These are phyloP conservation scores for Ploettnerulaceae sp. DNA, from an alignment of 2,329 filamentous ascomycete species.

Conservation along the genomic window DNA sequence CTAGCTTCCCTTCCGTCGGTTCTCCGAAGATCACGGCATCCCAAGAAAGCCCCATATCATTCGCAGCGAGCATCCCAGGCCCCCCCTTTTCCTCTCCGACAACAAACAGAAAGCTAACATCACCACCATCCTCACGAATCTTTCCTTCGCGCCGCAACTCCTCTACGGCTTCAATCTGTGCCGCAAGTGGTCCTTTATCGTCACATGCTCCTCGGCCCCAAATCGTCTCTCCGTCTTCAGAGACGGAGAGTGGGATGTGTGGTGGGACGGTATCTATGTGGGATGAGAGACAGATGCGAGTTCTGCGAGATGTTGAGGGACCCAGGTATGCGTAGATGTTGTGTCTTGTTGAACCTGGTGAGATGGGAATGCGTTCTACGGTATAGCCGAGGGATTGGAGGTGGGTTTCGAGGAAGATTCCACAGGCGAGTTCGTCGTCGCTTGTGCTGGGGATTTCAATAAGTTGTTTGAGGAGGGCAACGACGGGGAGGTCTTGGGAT, in stretches of 20 bases:
- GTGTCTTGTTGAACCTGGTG: conserved; percentile 26
- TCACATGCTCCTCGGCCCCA: conserved; percentile 69
- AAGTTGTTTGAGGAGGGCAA: neutral
- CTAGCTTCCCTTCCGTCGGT: conserved; percentile 83
- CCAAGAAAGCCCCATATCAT: conserved; percentile 44
- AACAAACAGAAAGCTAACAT: conserved; percentile 57
- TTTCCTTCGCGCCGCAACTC: conserved; percentile 41
- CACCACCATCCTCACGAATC: conserved; percentile 42
- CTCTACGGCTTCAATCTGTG: conserved; percentile 65
- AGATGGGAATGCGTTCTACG: neutral
- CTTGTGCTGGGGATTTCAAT: neutral
- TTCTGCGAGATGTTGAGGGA: conserved; percentile 37
- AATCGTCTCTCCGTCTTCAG: conserved; percentile 41
- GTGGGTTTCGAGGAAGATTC: neutral
- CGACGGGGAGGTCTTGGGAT: neutral
- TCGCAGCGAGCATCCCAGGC: conserved; percentile 67
- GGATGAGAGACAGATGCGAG: conserved; percentile 48
- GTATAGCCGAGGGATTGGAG: neutral
- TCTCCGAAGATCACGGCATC: conserved; percentile 82
- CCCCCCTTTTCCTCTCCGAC: conserved; percentile 79
- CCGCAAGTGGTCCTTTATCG: conserved; percentile 62
- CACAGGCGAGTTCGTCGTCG: neutral
- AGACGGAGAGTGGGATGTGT: conserved; percentile 36
- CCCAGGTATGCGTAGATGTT: conserved; percentile 58
- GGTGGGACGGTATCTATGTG: conserved; percentile 60